Base-by-base conservation (phyloP, 2,329 filamentous ascomycete species). In the Chrysoporthe puriensis region DNA sequence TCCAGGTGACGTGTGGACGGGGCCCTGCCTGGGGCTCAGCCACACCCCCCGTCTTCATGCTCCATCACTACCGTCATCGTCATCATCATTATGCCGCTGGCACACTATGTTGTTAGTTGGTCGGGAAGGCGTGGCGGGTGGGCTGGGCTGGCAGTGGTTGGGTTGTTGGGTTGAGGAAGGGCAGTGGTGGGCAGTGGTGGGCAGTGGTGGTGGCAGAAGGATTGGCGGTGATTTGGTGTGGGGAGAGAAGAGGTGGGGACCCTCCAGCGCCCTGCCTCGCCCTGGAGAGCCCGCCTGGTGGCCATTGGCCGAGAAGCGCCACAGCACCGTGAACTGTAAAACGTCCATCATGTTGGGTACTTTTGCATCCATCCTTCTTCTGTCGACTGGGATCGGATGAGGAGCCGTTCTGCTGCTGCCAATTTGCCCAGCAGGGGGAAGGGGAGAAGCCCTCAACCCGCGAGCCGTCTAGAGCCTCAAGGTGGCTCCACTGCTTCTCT, bases 181-280 rank as follows among this genome's bases (percentile, higher is more conserved):
- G 26, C 26, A 26, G 2, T 32, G 21, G 48, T 26, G 48, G 46
- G 48, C 21, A 52, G 48, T 52, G 21, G 14, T 3, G 8, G 14
- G 50, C 14, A 34, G 14, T 6, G 16, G 11, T 16, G 46, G 7
- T 46, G 58, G 46, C 40, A 26, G 64, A 66, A 62, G 58, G 58
- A 62, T 57, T 62, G 64, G 59, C 64, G 58, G 64, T 57, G 58
- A 66, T 62, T 66, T 52, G 40, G n/a, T n/a, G 48, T 66, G 40
- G 26, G 61, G 46, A 4, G 48, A 44, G 58, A 36, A 60, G 43
- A 11, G 13, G 46, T 52, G 50, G 52, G 13, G 52, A 56, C 5
- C 32, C 54, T 40, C 14, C 34, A 57, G 34, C 32, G 21, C 54
- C 6, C 16, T 57, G 54, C 54, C 54, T 40, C 34, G 16, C 16